A percentile compares a stretch with the other conserved stretches of the same genome.
These are phyloP conservation scores for Dioszegia aurantiaca DNA, from an alignment of 768 basidiomycete genomes.

Conservation along the genomic window DNA sequence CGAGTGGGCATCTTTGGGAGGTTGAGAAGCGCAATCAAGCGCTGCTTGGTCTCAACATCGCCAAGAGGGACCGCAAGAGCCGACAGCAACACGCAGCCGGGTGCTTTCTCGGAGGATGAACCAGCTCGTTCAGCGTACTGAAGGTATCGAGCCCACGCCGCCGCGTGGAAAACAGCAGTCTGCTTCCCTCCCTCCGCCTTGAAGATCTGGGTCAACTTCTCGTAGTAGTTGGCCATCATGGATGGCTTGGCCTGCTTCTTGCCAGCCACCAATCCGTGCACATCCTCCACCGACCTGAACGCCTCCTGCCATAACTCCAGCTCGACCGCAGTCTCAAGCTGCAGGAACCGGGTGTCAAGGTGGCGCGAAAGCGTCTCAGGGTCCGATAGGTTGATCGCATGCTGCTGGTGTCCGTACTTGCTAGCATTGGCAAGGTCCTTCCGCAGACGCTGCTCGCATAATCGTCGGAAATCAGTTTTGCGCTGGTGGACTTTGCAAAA, in stretches of 20 bases:
- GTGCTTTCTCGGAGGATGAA: slow-evolving; percentile 71
- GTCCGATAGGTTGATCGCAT: slow-evolving; percentile 92
- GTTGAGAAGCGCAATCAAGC: slow-evolving; percentile 80
- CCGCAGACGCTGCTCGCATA: slow-evolving; percentile 85
- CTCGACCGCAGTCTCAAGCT: slow-evolving; percentile 93
- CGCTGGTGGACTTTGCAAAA: slow-evolving; percentile 91
- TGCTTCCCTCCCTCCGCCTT: slow-evolving; percentile 66
- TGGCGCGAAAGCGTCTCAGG: slow-evolving; percentile 91
- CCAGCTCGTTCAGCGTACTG: slow-evolving; percentile 57
- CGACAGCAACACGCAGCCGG: slow-evolving; percentile 86
- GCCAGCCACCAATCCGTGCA: slow-evolving; percentile 82
- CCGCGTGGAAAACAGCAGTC: slow-evolving; percentile 91
- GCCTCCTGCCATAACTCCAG: slow-evolving; percentile 99
- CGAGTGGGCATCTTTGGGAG: slow-evolving; percentile 80
- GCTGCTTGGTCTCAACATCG: slow-evolving; percentile 61
- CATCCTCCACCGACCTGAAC: slow-evolving; percentile 96
- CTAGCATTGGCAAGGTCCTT: slow-evolving; percentile 91
- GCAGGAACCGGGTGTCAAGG: slow-evolving; percentile 93
- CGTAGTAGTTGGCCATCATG: slow-evolving; percentile 99
- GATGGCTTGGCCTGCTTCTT: slow-evolving; percentile 87
- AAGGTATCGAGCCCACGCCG: slow-evolving; percentile 87
- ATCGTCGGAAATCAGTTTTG: slow-evolving; percentile 93
- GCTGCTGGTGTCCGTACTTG: slow-evolving; percentile 89
- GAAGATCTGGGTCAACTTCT: slow-evolving; percentile 95
- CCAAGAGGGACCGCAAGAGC: slow-evolving; percentile 87